These are phyloP conservation scores for Cyclocybe cylindracea DNA, from an alignment of 768 basidiomycete species.

Conservation along the genomic window DNA sequence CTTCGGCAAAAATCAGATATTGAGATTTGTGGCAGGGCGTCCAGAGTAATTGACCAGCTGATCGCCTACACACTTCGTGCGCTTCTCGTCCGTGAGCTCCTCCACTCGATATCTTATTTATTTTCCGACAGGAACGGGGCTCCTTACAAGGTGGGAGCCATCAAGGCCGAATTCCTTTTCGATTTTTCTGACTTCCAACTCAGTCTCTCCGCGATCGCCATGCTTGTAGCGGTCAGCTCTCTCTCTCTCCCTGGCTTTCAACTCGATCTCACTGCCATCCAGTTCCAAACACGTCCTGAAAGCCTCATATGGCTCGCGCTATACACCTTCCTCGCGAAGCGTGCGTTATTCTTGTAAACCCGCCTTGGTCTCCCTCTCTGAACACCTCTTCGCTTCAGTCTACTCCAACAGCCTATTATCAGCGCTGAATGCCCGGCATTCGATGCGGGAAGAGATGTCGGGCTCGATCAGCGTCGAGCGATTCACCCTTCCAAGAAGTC, in stretches of 20 bases:
- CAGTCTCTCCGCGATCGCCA: constrained; percentile 2
- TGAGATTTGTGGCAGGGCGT: background rate
- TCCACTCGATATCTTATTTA: background rate
- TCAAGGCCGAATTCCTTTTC: background rate
- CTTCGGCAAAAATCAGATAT: too few species aligned
- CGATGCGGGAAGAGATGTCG: background rate
- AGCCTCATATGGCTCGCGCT: constrained; percentile 5
- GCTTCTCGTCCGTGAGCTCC: background rate
- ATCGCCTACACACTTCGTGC: constrained; percentile 23
- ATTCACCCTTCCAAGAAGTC: background rate
- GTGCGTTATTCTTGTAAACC: too few species aligned
- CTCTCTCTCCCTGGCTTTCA: constrained; percentile 6
- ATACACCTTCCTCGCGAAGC: constrained; percentile 8
- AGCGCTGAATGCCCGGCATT: background rate
- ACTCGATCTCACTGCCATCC: constrained; percentile 7
- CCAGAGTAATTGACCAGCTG: constrained; percentile 19
- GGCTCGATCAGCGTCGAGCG: background rate
- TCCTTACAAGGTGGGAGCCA: constrained; percentile 14
- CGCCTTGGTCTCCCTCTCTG: background rate
- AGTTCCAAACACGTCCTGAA: background rate
- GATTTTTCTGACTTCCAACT: background rate
- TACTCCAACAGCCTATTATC: constrained; percentile 6
- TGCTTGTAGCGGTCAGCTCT: constrained; percentile 10
- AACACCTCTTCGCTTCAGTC: background rate
- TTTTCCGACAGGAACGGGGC: constrained; percentile 10